Evolutionary conservation across 345 rosid species (phyloP).

Genomic region (Euphorbia pulcherrima): DNA sequence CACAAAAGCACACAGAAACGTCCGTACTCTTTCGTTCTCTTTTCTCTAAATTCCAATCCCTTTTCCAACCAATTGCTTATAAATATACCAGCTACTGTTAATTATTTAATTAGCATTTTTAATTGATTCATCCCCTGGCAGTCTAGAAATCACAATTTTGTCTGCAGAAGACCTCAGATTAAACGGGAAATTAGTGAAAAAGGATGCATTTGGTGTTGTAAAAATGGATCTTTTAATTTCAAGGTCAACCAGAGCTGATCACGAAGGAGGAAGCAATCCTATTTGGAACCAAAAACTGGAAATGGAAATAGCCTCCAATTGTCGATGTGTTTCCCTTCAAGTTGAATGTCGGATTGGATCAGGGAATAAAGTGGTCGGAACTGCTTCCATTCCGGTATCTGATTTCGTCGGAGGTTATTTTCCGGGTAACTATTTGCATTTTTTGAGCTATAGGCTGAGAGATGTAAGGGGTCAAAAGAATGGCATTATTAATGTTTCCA

Average conservation of each 20-base stretch:
- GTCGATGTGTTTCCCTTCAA: constrained; percentile 35
- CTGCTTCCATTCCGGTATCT: too few species aligned
- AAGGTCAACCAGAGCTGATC: constrained; percentile 13
- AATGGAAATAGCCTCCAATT: constrained; percentile 37
- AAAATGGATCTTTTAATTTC: too few species aligned
- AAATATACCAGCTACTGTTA: not conserved
- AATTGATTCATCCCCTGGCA: constrained; percentile 3
- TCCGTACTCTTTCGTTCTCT: constrained; percentile 12
- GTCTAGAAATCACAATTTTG: constrained; percentile 46
- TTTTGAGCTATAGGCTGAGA: constrained; percentile 37
- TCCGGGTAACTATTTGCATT: too few species aligned
- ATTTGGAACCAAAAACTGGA: constrained; percentile 52
- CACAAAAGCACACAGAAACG: not conserved
- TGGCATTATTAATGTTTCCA: constrained; percentile 61
- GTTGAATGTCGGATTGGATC: constrained; percentile 33
- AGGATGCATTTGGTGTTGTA: too few species aligned
- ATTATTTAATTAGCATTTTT: not conserved
- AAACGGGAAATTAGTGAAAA: constrained; percentile 3
- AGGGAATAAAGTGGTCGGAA: too few species aligned
- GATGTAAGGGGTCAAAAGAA: constrained; percentile 40
- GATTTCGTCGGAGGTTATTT: too few species aligned
- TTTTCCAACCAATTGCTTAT: not conserved
- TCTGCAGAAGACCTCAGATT: constrained; percentile 55
- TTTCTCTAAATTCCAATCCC: constrained; percentile 13
- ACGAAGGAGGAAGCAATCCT: constrained; percentile 44